Evolutionary conservation across 2,329 filamentous ascomycete species (phyloP).

Genomic region (Phialophora verrucosa): DNA sequence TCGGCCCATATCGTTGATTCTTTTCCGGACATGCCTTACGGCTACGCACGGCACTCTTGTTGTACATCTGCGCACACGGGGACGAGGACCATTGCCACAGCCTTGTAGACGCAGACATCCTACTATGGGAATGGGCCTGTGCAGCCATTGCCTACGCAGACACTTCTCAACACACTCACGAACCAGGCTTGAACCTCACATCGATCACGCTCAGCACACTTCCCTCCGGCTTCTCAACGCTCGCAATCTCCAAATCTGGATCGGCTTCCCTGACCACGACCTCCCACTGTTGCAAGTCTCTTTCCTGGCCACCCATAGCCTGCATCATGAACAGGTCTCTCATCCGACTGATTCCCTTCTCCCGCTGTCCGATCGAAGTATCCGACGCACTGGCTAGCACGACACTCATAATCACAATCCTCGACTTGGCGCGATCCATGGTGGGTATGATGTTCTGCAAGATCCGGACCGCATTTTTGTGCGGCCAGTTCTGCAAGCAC

Average conservation of each 20-base stretch:
- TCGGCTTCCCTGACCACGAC: neutral
- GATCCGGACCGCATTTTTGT: neutral
- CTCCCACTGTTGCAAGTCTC: constrained; percentile 10
- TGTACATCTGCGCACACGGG: too few relatives aligned
- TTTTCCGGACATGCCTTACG: neutral
- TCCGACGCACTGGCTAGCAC: constrained; percentile 9
- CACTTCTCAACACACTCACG: neutral
- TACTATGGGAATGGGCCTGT: too few relatives aligned
- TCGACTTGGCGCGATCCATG: constrained; percentile 4
- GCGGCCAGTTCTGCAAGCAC: constrained; percentile 14
- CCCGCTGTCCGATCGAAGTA: constrained; percentile 1
- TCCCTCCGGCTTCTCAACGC: constrained; percentile 7
- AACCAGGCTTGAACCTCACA: constrained; percentile 1
- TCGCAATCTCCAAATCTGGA: constrained; percentile 2
- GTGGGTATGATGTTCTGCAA: constrained; percentile 6
- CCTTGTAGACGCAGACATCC: neutral
- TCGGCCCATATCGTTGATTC: neutral
- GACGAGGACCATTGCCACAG: neutral
- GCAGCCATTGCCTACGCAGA: too few relatives aligned
- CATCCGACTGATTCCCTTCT: constrained; percentile 12
- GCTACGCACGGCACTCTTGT: too few relatives aligned
- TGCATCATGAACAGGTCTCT: constrained; percentile 19
- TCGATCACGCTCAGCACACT: constrained; percentile 15
- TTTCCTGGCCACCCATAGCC: constrained; percentile 14
- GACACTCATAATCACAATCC: constrained; percentile 18